Conservation (phyloP, 352 stramenopile genomes). For the Phytopythium sindhum region DNA sequence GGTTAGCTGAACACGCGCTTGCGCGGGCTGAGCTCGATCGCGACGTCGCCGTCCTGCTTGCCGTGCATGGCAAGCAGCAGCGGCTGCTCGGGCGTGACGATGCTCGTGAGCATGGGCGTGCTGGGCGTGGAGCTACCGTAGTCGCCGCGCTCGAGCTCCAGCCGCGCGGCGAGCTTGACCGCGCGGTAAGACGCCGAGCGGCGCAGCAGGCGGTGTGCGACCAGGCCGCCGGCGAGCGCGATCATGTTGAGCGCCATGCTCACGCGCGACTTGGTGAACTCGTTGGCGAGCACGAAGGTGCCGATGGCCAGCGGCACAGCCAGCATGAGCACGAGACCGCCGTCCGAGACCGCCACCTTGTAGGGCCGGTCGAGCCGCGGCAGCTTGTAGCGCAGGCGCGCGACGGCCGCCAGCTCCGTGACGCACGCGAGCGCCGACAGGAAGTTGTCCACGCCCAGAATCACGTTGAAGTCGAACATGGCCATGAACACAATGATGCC, state of each 20-base stretch:
- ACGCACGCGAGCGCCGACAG: constrained; percentile 66
- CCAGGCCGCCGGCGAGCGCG: constrained; percentile 21
- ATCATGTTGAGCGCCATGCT: constrained; percentile 62
- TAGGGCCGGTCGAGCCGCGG: constrained; percentile 73
- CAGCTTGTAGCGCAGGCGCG: constrained; percentile 76
- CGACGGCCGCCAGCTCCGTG: constrained; percentile 72
- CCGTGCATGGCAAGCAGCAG: not conserved
- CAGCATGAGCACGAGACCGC: constrained; percentile 39
- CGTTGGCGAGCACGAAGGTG: constrained; percentile 76
- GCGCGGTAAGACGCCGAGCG: constrained; percentile 10
- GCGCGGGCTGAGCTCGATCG: not conserved
- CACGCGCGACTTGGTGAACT: constrained; percentile 71
- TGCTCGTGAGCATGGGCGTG: constrained; percentile 8
- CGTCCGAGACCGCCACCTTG: constrained; percentile 66
- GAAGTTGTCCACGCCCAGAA: constrained; percentile 82
- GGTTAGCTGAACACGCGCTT: not conserved
- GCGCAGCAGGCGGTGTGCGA: constrained; percentile 58
- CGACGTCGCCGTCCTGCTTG: not conserved
- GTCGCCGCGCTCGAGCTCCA: constrained; percentile 9
- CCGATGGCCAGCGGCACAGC: constrained; percentile 60
- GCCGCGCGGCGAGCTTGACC: constrained; percentile 9
- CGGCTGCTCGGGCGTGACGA: constrained; percentile 8
- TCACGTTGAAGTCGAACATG: constrained; percentile 79
- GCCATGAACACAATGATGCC: constrained; percentile 78
- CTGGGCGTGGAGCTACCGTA: constrained; percentile 3